Evolutionary conservation across 176 grass and related monocot genomes (phyloP).

Genomic region (Hordeum vulgare): DNA sequence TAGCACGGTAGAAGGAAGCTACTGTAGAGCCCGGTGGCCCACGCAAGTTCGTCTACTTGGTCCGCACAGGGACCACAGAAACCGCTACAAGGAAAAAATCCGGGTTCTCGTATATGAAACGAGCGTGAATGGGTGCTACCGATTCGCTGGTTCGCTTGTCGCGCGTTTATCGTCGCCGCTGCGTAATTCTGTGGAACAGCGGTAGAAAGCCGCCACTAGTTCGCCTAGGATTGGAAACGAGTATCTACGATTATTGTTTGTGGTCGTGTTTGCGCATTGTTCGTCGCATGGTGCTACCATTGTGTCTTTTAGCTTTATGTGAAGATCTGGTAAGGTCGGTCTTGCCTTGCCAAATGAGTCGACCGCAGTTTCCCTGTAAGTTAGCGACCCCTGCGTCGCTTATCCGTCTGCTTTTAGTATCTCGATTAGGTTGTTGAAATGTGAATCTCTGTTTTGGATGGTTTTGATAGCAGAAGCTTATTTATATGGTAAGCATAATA

Average conservation of each 20-base stretch:
- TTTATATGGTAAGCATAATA: background rate
- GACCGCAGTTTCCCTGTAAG: background rate
- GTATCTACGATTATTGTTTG: background rate
- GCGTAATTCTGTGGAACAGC: background rate
- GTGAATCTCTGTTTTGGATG: background rate
- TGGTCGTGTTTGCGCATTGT: background rate
- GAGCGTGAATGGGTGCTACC: background rate
- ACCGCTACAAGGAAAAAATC: background rate
- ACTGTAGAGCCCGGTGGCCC: background rate
- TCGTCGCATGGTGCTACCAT: background rate
- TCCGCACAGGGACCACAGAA: background rate
- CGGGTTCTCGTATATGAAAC: background rate
- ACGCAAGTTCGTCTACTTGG: background rate
- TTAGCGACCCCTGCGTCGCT: background rate
- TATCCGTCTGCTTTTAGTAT: background rate
- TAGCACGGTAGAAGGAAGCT: background rate
- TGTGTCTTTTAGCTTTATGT: background rate
- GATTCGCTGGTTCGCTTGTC: background rate
- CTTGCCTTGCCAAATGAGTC: background rate
- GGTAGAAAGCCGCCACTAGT: background rate
- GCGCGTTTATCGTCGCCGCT: background rate
- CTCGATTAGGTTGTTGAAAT: background rate
- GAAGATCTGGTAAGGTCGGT: background rate
- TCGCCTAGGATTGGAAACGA: background rate
- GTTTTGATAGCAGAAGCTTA: background rate